Evolutionary conservation across 2,329 filamentous ascomycete species (phyloP).

Genomic region (Ceratocystis smalleyi): DNA sequence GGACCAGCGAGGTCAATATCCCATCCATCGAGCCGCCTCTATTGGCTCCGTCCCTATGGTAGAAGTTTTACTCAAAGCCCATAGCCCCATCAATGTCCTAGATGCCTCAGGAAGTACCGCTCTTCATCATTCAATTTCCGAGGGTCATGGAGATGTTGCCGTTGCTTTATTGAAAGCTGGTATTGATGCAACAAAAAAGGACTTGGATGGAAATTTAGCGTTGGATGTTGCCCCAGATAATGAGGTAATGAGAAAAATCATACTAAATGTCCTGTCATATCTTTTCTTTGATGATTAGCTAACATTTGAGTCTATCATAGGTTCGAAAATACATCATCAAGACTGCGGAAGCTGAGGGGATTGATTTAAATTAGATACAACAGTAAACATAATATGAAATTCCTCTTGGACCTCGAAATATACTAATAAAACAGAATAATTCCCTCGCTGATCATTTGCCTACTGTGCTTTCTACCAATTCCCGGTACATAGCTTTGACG

Average conservation of each 20-base stretch:
- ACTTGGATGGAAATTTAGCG: conserved; percentile 52
- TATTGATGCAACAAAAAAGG: conserved; percentile 65
- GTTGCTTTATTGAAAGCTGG: conserved; percentile 69
- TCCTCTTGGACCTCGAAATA: not conserved
- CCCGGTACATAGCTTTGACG: conserved; percentile 90
- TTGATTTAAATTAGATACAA: conserved; percentile 37
- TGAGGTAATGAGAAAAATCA: conserved; percentile 40
- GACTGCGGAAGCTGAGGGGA: conserved; percentile 69
- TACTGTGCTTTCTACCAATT: conserved; percentile 73
- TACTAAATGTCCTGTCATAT: not conserved
- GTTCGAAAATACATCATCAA: conserved; percentile 63
- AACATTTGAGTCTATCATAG: conserved; percentile 26
- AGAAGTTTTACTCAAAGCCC: conserved; percentile 57
- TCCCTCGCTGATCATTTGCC: not conserved
- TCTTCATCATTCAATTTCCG: conserved; percentile 72
- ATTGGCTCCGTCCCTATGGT: conserved; percentile 80
- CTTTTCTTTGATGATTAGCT: not conserved
- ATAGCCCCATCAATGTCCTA: conserved; percentile 67
- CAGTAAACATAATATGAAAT: not conserved
- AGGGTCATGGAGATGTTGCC: conserved; percentile 69
- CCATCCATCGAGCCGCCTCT: conserved; percentile 82
- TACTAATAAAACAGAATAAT: not conserved
- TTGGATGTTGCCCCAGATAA: conserved; percentile 74
- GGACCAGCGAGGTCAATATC: conserved; percentile 75
- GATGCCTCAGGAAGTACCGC: conserved; percentile 76